These are phyloP conservation scores for Scheffersomyces parashehatae DNA, from an alignment of 1,139 yeast genomes.

Conservation along the genomic window DNA sequence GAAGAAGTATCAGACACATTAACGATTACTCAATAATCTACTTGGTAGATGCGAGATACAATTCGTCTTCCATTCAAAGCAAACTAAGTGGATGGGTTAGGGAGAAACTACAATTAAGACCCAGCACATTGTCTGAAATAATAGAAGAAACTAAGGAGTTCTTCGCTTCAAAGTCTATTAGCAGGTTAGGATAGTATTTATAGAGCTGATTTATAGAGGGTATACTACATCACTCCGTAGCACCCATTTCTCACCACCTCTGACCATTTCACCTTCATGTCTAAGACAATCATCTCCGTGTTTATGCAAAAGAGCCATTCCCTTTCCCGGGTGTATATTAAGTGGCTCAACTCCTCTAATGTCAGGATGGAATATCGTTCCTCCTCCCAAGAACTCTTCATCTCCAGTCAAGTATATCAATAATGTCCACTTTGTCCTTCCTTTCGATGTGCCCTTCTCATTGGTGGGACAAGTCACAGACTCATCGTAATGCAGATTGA, in stretches of 20 bases:
- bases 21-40: conserved; percentile 78
- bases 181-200: conserved; percentile 1
- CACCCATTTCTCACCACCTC: conserved; percentile 62
- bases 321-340: conserved; percentile 52
- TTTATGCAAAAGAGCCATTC: conserved; percentile 63
- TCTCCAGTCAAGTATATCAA: conserved; percentile 60
- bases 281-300: conserved; percentile 67
- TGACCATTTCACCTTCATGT: conserved; percentile 61
- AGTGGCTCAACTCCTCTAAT: conserved; percentile 21
- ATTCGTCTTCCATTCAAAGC: conserved; percentile 44
- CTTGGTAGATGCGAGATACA: conserved; percentile 68
- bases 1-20: conserved; percentile 85
- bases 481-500: conserved; percentile 66
- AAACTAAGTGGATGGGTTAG: conserved; percentile 83
- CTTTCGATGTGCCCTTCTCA: conserved; percentile 21
- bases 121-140: conserved; percentile 10
- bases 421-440: conserved; percentile 60
- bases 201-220: conserved; percentile 1
- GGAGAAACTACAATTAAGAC: conserved; percentile 28
- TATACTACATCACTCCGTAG: conserved; percentile 60
- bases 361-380: conserved; percentile 55
- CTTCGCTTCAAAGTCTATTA: conserved; percentile 17
- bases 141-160: conserved; percentile 25
- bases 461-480: conserved; percentile 41
- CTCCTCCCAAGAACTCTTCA: conserved; percentile 61